Base-by-base conservation (phyloP, 2,329 filamentous ascomycete species). In the Aspergillus quadricinctus region DNA sequence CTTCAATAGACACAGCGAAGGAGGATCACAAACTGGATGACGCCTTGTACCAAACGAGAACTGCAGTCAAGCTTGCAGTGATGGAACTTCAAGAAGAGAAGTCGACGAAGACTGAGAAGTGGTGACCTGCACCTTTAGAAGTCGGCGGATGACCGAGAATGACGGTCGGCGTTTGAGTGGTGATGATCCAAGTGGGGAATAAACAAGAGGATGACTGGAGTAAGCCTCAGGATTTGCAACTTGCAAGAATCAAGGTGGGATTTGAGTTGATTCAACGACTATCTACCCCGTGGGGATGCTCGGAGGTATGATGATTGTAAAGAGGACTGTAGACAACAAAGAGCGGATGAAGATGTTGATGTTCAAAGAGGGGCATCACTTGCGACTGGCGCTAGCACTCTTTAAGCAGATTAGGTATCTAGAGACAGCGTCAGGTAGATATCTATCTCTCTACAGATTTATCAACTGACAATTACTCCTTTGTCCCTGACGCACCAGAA, bases 121-220 rank as follows among this genome's bases (percentile, higher is more conserved):
- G 41, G 41, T 45, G 41, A 11, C 41, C 10, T 23, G n/a, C 19
- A 45, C 8, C 41, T 53, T 53, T 49, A 17, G 40, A 8, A 50
- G 40, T 48, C 45, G 48, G 53, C 29, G 37, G 50, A 27, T 41
- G 48, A 46, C 43, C 41, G 48, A 54, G 40, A 29, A 25, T 43
- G 50, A 41, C 57, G 57, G 57, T 59, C 57, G 57, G 55, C 52
- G 41, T 59, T 57, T 60, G 57, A 58, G 41, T 41, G 50, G n/a
- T 48, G 56, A 53, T 48, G 54, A 37, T 37, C 25, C 21, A 46
- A 45, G 56, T 57, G 58, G 54, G 60, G 56, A 55, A 54, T 40
- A 21, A n/a, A 45, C 29, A n/a, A 58, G 41, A 50, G 35, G 54
- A 50, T 41, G 53, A 49, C 51, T 57, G 55, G 56, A 56, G 48